phyloP scores from a whole-genome alignment of 2,329 filamentous ascomycete species.

The Hypoxylon sp. region DNA sequence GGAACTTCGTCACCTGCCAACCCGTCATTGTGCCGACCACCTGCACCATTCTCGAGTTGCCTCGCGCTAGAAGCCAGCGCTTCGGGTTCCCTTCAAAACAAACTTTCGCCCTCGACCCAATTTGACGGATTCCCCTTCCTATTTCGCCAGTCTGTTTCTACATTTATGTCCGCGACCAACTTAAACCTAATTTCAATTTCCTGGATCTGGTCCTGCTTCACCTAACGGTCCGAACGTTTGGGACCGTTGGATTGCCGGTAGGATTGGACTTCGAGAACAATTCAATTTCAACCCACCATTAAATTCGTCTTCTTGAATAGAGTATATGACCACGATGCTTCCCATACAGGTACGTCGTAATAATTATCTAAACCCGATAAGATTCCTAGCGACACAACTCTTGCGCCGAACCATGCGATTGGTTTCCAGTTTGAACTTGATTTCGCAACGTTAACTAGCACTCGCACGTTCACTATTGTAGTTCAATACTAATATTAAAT shows the following conservation, averaged over 20 bases:
- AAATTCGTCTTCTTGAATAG: slow-evolving; percentile 7
- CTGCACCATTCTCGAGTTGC: slow-evolving; percentile 38
- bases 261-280: slow-evolving; percentile 31
- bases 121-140: slow-evolving; percentile 45
- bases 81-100: slow-evolving; percentile 46
- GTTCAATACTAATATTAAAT: slow-evolving; percentile 33
- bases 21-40: slow-evolving; percentile 33
- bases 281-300: slow-evolving; percentile 25
- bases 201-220: slow-evolving; percentile 32
- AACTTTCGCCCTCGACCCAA: slow-evolving; percentile 51
- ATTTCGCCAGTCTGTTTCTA: slow-evolving; percentile 27
- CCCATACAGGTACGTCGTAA: slow-evolving; percentile 51
- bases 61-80: slow-evolving; percentile 47
- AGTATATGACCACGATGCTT: slow-evolving; percentile 44
- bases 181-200: slow-evolving; percentile 35
- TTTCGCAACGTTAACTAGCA: slow-evolving; percentile 3
- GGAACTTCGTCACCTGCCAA: slow-evolving; percentile 18
- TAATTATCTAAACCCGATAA: slow-evolving; percentile 21
- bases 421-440: slow-evolving; percentile 7
- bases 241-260: slow-evolving; percentile 28
- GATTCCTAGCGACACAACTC: slow-evolving; percentile 12
- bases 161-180: slow-evolving; percentile 38
- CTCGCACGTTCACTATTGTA: not conserved
- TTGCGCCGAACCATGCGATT: slow-evolving; percentile 12
- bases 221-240: slow-evolving; percentile 37